These are phyloP conservation scores for Rhododendron molle DNA, from an alignment of 148 eudicot genomes.

Conservation along the genomic window DNA sequence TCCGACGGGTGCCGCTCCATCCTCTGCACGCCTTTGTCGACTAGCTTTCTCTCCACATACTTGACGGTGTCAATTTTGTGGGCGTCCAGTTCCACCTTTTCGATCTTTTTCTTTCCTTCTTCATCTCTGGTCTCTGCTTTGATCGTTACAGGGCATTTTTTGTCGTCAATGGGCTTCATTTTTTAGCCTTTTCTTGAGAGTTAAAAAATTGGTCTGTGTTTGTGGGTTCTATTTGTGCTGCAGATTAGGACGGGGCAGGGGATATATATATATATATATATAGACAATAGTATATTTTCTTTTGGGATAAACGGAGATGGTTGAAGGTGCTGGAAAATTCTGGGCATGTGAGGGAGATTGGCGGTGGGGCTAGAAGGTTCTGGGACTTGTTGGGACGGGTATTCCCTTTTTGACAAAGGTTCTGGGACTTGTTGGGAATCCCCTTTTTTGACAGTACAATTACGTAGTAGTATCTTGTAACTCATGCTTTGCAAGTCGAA, in stretches of 20 bases:
- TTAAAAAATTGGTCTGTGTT: no score
- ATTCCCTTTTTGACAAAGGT: not conserved
- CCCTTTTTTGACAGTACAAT: not conserved
- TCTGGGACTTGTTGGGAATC: not conserved
- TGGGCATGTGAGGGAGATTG: not conserved
- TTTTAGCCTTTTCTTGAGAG: not conserved
- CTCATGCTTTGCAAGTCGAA: no score
- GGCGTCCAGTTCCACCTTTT: constrained; percentile 28
- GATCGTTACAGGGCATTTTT: not conserved
- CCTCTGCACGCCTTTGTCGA: constrained; percentile 57
- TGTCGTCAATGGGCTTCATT: constrained; percentile 27
- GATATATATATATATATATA: not conserved
- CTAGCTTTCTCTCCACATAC: constrained; percentile 51
- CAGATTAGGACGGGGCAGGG: not conserved
- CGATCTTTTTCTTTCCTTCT: constrained; percentile 39
- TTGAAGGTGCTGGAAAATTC: not conserved
- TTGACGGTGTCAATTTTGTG: constrained; percentile 41
- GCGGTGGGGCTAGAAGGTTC: not conserved
- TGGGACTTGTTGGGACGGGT: not conserved
- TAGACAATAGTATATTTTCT: no score
- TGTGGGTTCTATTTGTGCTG: not conserved
- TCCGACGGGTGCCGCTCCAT: constrained; percentile 60
- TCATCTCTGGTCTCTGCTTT: constrained; percentile 49
- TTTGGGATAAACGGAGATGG: not conserved
- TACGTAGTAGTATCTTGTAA: no score